Evolutionary conservation across 2,329 filamentous ascomycete genomes (phyloP).

Genomic region (Colletotrichum sp.): DNA sequence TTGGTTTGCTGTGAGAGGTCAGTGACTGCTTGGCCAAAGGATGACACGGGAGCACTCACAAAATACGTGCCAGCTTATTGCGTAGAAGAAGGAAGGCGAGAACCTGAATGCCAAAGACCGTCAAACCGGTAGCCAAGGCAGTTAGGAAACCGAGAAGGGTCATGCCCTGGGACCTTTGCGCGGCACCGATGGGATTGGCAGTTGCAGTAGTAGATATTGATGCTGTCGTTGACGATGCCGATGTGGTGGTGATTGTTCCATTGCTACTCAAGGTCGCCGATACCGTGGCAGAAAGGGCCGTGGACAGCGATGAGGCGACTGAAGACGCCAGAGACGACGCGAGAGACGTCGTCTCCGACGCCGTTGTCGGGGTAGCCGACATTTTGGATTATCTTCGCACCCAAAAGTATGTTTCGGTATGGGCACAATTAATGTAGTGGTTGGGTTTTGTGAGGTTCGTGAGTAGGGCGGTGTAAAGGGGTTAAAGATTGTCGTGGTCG

Average conservation of each 20-base stretch:
- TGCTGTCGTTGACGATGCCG: neutral
- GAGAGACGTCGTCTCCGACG: constrained; percentile 4
- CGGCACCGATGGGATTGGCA: neutral
- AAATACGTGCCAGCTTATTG: constrained; percentile 81
- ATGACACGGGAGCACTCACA: constrained; percentile 58
- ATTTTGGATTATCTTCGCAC: neutral
- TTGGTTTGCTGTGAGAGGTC: constrained; percentile 67
- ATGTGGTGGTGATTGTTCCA: neutral
- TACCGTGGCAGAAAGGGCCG: neutral
- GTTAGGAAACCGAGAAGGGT: constrained; percentile 66
- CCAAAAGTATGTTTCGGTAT: neutral
- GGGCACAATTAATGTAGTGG: neutral
- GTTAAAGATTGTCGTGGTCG: neutral
- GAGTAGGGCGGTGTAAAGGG: neutral
- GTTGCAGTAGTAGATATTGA: neutral
- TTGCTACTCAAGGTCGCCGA: constrained; percentile 9
- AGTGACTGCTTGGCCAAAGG: neutral
- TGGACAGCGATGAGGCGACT: constrained; percentile 27
- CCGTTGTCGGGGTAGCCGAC: constrained; percentile 17
- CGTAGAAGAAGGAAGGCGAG: constrained; percentile 78
- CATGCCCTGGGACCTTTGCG: constrained; percentile 41
- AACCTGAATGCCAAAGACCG: constrained; percentile 69
- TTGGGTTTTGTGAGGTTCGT: neutral
- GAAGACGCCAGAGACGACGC: constrained; percentile 16
- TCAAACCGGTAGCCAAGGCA: constrained; percentile 65